Conservation (phyloP, 768 basidiomycete genomes). For the Pisolithus tinctorius region DNA sequence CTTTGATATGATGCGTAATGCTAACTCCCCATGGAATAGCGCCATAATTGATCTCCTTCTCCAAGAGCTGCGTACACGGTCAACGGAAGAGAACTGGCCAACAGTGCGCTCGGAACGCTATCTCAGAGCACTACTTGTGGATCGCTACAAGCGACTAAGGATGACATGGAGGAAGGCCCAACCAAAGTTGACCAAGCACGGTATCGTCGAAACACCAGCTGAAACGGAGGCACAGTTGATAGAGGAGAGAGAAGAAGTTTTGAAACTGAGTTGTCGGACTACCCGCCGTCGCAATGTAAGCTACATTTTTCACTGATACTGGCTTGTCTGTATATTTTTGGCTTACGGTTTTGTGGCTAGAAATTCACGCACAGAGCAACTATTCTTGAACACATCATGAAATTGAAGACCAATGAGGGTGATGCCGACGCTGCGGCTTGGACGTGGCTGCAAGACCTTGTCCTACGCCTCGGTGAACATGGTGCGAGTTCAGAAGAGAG, state of each 20-base stretch:
- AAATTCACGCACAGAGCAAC: background rate
- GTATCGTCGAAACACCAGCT: background rate
- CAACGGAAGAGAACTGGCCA: background rate
- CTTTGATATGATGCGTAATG: too few relatives aligned
- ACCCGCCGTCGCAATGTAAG: slow-evolving; percentile 3
- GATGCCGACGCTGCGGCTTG: background rate
- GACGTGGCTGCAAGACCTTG: background rate
- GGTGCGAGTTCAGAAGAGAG: slow-evolving; percentile 12
- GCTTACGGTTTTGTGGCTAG: background rate
- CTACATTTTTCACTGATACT: too few relatives aligned
- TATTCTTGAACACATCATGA: background rate
- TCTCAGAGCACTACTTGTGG: background rate
- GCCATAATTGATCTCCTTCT: background rate
- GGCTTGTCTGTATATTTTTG: background rate
- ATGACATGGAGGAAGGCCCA: background rate
- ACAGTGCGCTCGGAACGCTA: slow-evolving; percentile 1
- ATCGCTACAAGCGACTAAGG: slow-evolving; percentile 1
- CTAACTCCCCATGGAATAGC: too few relatives aligned
- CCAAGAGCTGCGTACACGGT: background rate
- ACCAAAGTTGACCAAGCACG: background rate
- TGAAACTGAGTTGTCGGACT: slow-evolving; percentile 1
- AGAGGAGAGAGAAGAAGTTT: background rate
- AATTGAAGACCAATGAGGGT: background rate
- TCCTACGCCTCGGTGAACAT: slow-evolving; percentile 2
- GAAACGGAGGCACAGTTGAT: slow-evolving; percentile 1